Evolutionary conservation across 345 rosid genomes (phyloP), one percentile per base, ranked within the genome.

Genomic region (Kandelia obovata): DNA sequence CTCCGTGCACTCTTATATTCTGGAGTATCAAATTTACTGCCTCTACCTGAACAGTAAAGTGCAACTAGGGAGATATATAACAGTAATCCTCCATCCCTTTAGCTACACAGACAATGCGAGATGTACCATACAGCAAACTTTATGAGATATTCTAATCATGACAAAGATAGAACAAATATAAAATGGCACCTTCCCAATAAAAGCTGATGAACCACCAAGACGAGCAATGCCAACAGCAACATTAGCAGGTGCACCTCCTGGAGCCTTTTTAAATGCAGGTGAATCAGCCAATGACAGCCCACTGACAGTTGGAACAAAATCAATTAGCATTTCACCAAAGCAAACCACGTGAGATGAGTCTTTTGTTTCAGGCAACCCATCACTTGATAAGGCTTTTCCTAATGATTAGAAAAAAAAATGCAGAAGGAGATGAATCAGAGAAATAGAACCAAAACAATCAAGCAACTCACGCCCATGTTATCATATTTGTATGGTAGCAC

Each of bases 171-270:
- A 21, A 28, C 39, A 20, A 25, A 51, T 23, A 59, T 39, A 43
- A 17, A 35, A 55, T 0, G 28, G 59, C 70, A 95, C 99, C 96
- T 92, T 95, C 51, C 96, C 99, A 43, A 95, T 84, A 75, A 92
- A 92, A 64, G 96, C 97, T 1, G 97, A 86, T 32, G 91, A 87
- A 60, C 99, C 99, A 53, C 97, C 97, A 11, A 90, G 96, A 71
- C 96, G 93, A 73, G 97, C 82, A 19, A 95, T 90, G 46, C 96
- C 99, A 58, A 90, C 97, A 26, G 96, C 97, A 46, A 89, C 97
- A 81, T 95, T 95, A 32, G 97, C 97, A 65, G 99, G 99, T 26
- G 99, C 99, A 71, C 99, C 97, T 62, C 99, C 97, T 0, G 97
- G 88, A 64, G 97, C 97, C 72, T 92, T 95, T 58, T 90, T 87